These are phyloP conservation scores for Parachlorella kessleri DNA, from an alignment of 139 green algal species.

Conservation along the genomic window DNA sequence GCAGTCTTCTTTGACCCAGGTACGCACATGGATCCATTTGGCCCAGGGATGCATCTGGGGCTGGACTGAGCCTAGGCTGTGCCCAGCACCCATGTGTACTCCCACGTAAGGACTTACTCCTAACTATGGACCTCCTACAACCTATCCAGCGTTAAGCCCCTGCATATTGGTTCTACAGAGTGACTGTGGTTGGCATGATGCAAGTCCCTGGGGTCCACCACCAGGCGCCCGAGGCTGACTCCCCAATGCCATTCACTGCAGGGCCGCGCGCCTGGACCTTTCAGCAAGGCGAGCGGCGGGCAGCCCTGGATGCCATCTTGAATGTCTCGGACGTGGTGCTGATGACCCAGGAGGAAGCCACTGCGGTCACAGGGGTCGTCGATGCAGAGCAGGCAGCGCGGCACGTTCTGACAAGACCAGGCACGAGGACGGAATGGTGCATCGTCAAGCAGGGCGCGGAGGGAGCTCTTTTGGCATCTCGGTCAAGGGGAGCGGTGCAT, in stretches of 20 bases:
- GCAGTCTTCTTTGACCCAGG: constrained; percentile 95
- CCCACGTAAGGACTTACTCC: too few species aligned
- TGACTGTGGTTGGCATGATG: too few species aligned
- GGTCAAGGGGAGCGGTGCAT: constrained; percentile 1
- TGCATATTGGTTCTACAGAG: too few species aligned
- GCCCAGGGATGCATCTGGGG: too few species aligned
- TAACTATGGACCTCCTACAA: too few species aligned
- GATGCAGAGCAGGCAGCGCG: constrained; percentile 63
- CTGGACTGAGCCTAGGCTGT: too few species aligned
- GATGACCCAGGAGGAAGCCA: constrained; percentile 87
- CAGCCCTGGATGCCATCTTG: constrained; percentile 71
- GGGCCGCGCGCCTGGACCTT: constrained; percentile 75
- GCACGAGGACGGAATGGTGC: constrained; percentile 65
- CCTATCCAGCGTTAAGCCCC: too few species aligned
- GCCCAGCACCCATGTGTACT: too few species aligned
- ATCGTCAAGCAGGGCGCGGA: constrained; percentile 82
- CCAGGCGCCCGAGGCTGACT: too few species aligned
- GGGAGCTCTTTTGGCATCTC: constrained; percentile 70
- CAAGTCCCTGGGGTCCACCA: too few species aligned
- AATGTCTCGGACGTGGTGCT: constrained; percentile 78
- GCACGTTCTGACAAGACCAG: constrained; percentile 59
- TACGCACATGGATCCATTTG: too few species aligned
- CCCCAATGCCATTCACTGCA: too few species aligned
- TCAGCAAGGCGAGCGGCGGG: constrained; percentile 42
- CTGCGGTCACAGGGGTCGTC: constrained; percentile 69